Evolutionary conservation across 345 rosid genomes (phyloP).

Genomic region (Balakata baccata): DNA sequence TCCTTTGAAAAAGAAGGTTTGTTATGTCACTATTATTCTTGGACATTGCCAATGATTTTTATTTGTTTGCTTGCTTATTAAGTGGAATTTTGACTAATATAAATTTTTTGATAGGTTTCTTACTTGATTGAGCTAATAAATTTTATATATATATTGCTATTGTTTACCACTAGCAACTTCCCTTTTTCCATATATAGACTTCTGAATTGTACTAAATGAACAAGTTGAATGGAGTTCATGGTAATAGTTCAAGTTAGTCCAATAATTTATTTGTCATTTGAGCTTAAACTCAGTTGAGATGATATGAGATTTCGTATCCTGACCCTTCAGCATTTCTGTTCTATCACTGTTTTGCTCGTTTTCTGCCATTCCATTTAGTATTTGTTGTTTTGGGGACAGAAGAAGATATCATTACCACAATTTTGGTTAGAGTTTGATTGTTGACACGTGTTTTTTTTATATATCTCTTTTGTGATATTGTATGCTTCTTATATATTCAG

Average conservation of each 20-base stretch:
- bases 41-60: neutral
- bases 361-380: neutral
- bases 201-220: neutral
- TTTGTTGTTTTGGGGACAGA: neutral
- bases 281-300: neutral
- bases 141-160: neutral
- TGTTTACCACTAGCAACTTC: neutral
- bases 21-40: neutral
- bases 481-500: too few relatives aligned
- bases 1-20: conserved; percentile 51
- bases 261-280: neutral
- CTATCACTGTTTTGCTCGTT: neutral
- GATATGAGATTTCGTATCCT: neutral
- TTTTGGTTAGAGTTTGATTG: too few relatives aligned
- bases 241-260: too few relatives aligned
- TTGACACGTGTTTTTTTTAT: too few relatives aligned
- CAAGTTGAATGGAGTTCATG: neutral
- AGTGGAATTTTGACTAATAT: neutral
- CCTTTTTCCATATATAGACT: neutral
- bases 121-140: neutral
- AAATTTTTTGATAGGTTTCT: neutral
- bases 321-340: neutral
- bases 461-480: too few relatives aligned
- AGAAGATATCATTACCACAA: neutral
- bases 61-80: neutral